Evolutionary conservation across 768 basidiomycete genomes (phyloP).

Genomic region (Lentinula lateritia): DNA sequence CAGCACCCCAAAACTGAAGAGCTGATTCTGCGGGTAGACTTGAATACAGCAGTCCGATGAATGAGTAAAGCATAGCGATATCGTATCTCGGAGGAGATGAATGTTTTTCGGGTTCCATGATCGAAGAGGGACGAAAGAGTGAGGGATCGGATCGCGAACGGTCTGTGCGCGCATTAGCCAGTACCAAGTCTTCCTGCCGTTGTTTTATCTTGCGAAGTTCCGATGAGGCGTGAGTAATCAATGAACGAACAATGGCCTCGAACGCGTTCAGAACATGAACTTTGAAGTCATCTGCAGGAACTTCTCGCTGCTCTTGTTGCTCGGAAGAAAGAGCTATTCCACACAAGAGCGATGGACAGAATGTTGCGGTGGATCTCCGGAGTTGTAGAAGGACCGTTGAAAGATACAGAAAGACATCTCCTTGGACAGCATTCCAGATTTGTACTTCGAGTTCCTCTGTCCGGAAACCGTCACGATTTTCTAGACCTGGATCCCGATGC

Average conservation of each 20-base stretch:
- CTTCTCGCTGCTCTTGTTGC: slow-evolving; percentile 39
- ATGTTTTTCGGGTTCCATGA: slow-evolving; percentile 34
- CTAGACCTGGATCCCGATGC: slow-evolving; percentile 60
- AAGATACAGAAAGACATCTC: slow-evolving; percentile 74
- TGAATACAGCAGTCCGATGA: slow-evolving; percentile 78
- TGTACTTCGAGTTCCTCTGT: slow-evolving; percentile 79
- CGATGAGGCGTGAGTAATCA: slow-evolving; percentile 73
- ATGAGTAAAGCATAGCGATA: slow-evolving; percentile 76
- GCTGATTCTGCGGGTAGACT: slow-evolving; percentile 70
- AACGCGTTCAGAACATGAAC: slow-evolving; percentile 52
- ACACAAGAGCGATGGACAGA: slow-evolving; percentile 28
- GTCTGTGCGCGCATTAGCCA: slow-evolving; percentile 62
- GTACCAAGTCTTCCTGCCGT: slow-evolving; percentile 77
- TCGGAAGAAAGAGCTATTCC: slow-evolving; percentile 29
- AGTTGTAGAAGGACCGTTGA: slow-evolving; percentile 53
- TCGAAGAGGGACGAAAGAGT: slow-evolving; percentile 36
- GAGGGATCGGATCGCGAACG: slow-evolving; percentile 47
- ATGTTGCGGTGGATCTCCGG: slow-evolving; percentile 25
- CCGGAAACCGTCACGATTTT: slow-evolving; percentile 58
- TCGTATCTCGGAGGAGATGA: slow-evolving; percentile 63
- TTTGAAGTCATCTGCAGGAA: slow-evolving; percentile 48
- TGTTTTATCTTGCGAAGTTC: slow-evolving; percentile 85
- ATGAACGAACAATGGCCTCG: slow-evolving; percentile 65
- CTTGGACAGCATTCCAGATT: slow-evolving; percentile 79
- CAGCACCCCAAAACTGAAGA: slow-evolving; percentile 82